These are phyloP conservation scores for Claviceps spartinae DNA, from an alignment of 2,329 filamentous ascomycete species.

Conservation along the genomic window DNA sequence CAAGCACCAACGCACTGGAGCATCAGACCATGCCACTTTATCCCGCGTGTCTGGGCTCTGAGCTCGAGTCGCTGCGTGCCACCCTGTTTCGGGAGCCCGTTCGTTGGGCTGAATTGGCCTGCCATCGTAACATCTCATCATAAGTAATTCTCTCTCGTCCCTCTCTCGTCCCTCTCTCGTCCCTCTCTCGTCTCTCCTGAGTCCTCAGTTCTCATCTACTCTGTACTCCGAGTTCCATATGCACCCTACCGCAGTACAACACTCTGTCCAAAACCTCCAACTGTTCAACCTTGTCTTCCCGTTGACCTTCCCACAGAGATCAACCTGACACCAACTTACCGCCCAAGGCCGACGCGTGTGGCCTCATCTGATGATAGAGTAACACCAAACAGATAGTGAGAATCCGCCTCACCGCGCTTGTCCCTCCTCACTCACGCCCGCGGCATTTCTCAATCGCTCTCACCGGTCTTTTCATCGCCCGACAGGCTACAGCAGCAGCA, in stretches of 20 bases:
- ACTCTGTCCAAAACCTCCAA: slow-evolving; percentile 1
- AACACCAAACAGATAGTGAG: slow-evolving; percentile 1
- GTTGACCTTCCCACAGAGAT: background rate
- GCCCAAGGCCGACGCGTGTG: background rate
- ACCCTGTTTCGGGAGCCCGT: background rate
- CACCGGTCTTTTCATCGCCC: background rate
- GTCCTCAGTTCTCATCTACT: background rate
- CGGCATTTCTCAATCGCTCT: slow-evolving; percentile 7
- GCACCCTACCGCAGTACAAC: slow-evolving; percentile 6
- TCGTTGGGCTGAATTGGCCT: background rate
- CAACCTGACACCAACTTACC: slow-evolving; percentile 4
- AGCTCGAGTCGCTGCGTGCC: background rate
- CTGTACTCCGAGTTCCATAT: background rate
- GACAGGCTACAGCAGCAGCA: background rate
- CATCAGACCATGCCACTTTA: background rate
- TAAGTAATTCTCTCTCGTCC: background rate
- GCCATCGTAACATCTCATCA: slow-evolving; percentile 1
- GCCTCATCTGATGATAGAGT: slow-evolving; percentile 1
- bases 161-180: background rate
- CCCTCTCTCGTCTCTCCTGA: background rate
- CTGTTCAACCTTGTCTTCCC: background rate
- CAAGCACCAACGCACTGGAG: too few relatives aligned
- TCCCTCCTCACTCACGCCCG: slow-evolving; percentile 4
- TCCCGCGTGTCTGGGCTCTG: background rate
- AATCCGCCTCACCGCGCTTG: slow-evolving; percentile 3